These are phyloP conservation scores for Chaetoscypha palmicola DNA, from an alignment of 2,329 filamentous ascomycete species.

Conservation along the genomic window DNA sequence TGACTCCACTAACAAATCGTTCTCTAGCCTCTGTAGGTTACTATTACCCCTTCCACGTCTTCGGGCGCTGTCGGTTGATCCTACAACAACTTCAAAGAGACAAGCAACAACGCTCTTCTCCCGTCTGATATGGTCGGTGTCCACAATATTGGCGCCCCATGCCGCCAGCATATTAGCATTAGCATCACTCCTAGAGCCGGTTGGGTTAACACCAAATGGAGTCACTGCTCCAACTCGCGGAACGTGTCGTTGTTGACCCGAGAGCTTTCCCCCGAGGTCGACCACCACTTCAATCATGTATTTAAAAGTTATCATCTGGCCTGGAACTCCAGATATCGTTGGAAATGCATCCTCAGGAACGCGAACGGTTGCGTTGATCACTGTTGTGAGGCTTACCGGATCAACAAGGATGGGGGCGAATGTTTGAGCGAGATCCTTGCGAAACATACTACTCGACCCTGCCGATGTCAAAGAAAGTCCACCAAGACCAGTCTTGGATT, in stretches of 20 bases:
- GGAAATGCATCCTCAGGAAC: conserved; percentile 89
- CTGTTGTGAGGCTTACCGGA: conserved; percentile 67
- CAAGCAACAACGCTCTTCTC: conserved; percentile 90
- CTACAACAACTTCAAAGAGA: conserved; percentile 79
- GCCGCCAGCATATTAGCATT: conserved; percentile 42
- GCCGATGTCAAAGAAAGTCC: conserved; percentile 81
- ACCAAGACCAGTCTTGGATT: conserved; percentile 77
- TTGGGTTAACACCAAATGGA: conserved; percentile 14
- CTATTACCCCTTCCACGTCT: conserved; percentile 25
- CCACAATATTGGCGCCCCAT: conserved; percentile 66
- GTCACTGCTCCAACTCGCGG: conserved; percentile 27
- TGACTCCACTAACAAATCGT: conserved; percentile 17
- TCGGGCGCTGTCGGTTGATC: conserved; percentile 65
- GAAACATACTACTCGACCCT: conserved; percentile 84
- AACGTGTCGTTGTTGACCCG: conserved; percentile 48
- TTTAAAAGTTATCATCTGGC: conserved; percentile 89
- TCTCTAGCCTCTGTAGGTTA: conserved; percentile 9
- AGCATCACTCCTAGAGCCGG: conserved; percentile 30
- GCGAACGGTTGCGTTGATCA: conserved; percentile 74
- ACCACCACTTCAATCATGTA: conserved; percentile 92
- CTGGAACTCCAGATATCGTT: conserved; percentile 82
- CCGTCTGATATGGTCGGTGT: conserved; percentile 77
- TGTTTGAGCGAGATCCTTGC: conserved; percentile 86
- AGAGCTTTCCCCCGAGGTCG: conserved; percentile 81
- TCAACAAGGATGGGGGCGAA: conserved; percentile 86